Base-by-base conservation (phyloP, 768 basidiomycete species). In the Daedalea quercina region DNA sequence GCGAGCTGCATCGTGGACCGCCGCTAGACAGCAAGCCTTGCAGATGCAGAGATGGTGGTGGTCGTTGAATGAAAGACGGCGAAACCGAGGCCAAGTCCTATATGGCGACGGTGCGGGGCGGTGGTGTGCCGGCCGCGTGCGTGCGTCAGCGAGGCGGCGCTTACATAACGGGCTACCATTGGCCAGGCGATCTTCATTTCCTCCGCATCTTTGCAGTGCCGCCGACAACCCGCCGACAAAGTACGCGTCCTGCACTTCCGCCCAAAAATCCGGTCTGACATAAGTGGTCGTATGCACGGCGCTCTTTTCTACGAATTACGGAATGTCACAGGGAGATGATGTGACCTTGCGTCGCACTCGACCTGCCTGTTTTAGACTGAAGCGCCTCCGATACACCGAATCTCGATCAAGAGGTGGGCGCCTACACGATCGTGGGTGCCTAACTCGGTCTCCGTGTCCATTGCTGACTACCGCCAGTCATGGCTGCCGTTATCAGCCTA, bases 1-100 rank as follows among this genome's bases (percentile, higher is more conserved):
- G 63, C 65, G 17, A 68, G 56, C 22, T 56, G 66, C 67, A 68
- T 69, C 63, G 63, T 59, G 24, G 51, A 55, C 44, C 48, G 54
- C 46, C 25, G 23, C 19, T 34, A 17, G 6, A 9, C 19, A 47
- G 51, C 50, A 43, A 15, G 46, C 15, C 46, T 47, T 12, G 3
- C n/a, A 11, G 26, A 31, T 51, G 26, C 26, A 22, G 20, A 17
- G 44, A 20, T 42, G 40, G 50, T 51, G 31, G 47, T 51, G 17
- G 22, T 11, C 9, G 37, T 11, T 20, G 34, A 28, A 40, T 11
- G 25, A 20, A 23, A 31, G 28, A 31, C 28, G 28, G 6, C 6
- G 28, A 4, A 31, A 11, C 28, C 28, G 28, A 11, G 28, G 28
- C 28, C 11, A 31, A 11, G n/a, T n/a, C 28, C 28, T 31, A 31